Evolutionary conservation across 805 yeast genomes (phyloP).

Genomic region (Starmera dryadoides): DNA sequence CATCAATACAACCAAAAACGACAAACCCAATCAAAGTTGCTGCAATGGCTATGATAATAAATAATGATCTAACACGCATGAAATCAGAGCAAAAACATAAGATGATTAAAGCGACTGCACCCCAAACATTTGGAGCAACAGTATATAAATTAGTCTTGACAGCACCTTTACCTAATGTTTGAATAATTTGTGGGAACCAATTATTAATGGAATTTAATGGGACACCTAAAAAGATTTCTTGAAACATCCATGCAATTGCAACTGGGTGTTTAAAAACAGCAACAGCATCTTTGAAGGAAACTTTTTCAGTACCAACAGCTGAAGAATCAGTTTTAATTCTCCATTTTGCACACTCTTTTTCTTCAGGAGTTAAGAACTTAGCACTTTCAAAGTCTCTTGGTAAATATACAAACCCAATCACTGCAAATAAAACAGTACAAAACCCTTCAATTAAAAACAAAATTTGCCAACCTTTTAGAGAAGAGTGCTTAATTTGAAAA

Average conservation of each 20-base stretch:
- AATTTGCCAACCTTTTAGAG: conserved; percentile 40
- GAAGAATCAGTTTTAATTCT: conserved; percentile 40
- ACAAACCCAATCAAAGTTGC: conserved; percentile 38
- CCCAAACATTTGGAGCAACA: conserved; percentile 43
- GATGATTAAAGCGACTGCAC: conserved; percentile 34
- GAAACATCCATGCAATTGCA: conserved; percentile 35
- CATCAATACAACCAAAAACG: conserved; percentile 38
- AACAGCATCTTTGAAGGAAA: conserved; percentile 33
- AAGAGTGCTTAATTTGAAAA: conserved; percentile 31
- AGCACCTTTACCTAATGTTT: conserved; percentile 30
- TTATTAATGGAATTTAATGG: conserved; percentile 41
- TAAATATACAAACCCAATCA: conserved; percentile 25
- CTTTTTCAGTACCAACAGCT: conserved; percentile 27
- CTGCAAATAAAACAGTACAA: conserved; percentile 36
- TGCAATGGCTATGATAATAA: conserved; percentile 30
- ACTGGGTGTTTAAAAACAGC: conserved; percentile 39
- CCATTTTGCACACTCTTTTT: conserved; percentile 24
- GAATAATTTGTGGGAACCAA: conserved; percentile 42
- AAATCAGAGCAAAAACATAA: conserved; percentile 35
- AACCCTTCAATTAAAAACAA: conserved; percentile 39
- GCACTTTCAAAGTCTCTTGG: conserved; percentile 34
- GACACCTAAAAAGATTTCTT: conserved; percentile 39
- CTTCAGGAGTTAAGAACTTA: conserved; percentile 34
- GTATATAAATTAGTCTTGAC: conserved; percentile 34
- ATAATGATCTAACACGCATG: conserved; percentile 29